Percentiles rank a stretch among this genome's conserved stretches.
Evolutionary conservation across 1,284 basidiomycete species (phyloP).

Genomic region (Chiua sp.): DNA sequence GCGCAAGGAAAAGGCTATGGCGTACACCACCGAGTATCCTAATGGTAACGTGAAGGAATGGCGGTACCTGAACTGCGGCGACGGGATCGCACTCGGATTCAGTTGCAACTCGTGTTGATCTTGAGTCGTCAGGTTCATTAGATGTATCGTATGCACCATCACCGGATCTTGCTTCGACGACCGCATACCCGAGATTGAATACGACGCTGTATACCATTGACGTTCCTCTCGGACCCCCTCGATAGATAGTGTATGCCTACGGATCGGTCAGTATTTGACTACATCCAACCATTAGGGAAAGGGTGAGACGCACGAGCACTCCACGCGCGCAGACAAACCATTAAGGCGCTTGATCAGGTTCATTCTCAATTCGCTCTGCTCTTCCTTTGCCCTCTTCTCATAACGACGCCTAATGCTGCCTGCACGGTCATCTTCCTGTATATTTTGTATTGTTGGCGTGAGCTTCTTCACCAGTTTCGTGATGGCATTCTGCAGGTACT

Average conservation of each 20-base stretch:
- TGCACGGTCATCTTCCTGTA: constrained; percentile 1
- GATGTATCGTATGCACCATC: constrained; percentile 41
- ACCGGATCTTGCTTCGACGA: constrained; percentile 29
- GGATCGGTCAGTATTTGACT: neutral
- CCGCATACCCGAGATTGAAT: constrained; percentile 19
- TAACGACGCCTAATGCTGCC: constrained; percentile 5
- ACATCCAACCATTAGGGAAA: neutral
- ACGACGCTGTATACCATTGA: constrained; percentile 3
- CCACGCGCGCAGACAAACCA: constrained; percentile 3
- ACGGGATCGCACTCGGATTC: constrained; percentile 42
- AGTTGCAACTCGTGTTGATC: constrained; percentile 49
- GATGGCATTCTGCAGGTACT: constrained; percentile 8
- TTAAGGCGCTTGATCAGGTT: constrained; percentile 36
- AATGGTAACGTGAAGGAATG: constrained; percentile 42
- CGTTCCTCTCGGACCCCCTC: neutral
- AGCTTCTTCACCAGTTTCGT: constrained; percentile 6
- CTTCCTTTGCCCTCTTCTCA: constrained; percentile 15
- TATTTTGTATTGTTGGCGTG: constrained; percentile 6
- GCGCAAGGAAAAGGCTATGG: neutral
- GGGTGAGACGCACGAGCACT: constrained; percentile 15
- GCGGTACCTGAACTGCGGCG: constrained; percentile 34
- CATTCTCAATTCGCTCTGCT: constrained; percentile 17
- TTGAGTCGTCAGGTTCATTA: constrained; percentile 44
- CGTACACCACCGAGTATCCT: constrained; percentile 43
- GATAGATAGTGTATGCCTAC: constrained; percentile 26